Evolutionary conservation across 1,284 basidiomycete species (phyloP), one percentile per base, ranked within the genome.

Genomic region (Violaceomyces palustris): DNA sequence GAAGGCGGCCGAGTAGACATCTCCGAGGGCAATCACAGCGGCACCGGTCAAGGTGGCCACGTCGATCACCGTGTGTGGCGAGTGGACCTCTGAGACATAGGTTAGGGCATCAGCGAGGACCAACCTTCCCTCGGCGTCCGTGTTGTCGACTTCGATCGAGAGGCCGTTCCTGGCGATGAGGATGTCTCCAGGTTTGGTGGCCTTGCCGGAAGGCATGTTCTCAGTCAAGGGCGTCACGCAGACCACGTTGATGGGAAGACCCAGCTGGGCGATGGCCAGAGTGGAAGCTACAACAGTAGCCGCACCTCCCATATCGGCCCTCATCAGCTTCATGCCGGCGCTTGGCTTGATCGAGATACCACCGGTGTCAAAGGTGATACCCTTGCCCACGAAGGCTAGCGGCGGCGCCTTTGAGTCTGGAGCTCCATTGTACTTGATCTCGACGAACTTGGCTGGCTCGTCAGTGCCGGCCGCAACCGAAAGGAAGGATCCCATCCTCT

Each of bases 101-200:
- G 87, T 87, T 37, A 92, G 80, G 3, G 88, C 86, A 72, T 92
- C 88, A 79, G 72, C 67, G n/a, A 67, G 42, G 18, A 91, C 78
- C 18, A 92, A 78, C 22, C 89, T 82, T 15, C 89, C 88, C 69
- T 89, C 87, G 4, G 87, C 87, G 68, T 90, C 88, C 4, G 88
- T 90, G 75, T 90, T 90, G 75, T 90, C 87, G 28, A 91, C 81
- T 71, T 91, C 87, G 25, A 92, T 80, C 0, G 84, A 83, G 74
- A 88, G 88, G 30, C 88, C 88, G 68, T 89, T 90, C 83, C 88
- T 88, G 6, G 87, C 85, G 59, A 87, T 85, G 51, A 91, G 73
- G 41, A 88, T 87, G 64, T 76, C 75, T 31, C 88, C 89, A 0
- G 88, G 89, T 75, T 91, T 92, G 46, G 82, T 91, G 7, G 88